Percentiles rank a stretch among this genome's conserved stretches.
These are phyloP conservation scores for Halenospora varia DNA, from an alignment of 495 filamentous ascomycete genomes.

Conservation along the genomic window DNA sequence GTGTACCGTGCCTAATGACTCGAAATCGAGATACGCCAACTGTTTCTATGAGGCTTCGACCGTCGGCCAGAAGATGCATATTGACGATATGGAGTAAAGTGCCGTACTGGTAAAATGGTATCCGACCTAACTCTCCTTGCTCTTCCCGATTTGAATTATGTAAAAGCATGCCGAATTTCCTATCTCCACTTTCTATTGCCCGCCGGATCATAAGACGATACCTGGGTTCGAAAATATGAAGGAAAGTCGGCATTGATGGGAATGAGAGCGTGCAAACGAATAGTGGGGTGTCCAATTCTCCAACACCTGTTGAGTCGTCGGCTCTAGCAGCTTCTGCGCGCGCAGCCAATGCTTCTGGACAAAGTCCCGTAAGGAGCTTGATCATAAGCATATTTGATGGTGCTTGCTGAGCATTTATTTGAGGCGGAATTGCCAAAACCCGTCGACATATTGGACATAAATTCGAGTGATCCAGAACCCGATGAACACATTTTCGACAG, in stretches of 20 bases:
- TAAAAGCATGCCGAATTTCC: constrained; percentile 82
- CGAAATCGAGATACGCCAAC: constrained; percentile 72
- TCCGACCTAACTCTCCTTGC: constrained; percentile 53
- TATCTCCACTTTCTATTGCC: constrained; percentile 60
- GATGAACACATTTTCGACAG: constrained; percentile 72
- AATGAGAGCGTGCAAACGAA: constrained; percentile 81
- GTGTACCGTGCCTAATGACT: constrained; percentile 54
- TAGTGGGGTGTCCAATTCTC: constrained; percentile 61
- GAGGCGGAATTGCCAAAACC: constrained; percentile 55
- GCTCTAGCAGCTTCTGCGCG: constrained; percentile 47
- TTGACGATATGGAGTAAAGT: constrained; percentile 72
- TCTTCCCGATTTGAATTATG: constrained; percentile 51
- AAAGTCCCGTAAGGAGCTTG: constrained; percentile 57
- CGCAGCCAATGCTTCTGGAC: constrained; percentile 58
- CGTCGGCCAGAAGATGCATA: constrained; percentile 69
- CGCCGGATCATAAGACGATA: constrained; percentile 86
- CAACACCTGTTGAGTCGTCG: constrained; percentile 45
- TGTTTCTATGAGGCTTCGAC: constrained; percentile 74
- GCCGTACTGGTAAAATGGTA: constrained; percentile 66
- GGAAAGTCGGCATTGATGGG: constrained; percentile 76
- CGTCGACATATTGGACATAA: constrained; percentile 78
- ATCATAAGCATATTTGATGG: constrained; percentile 60
- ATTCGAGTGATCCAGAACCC: constrained; percentile 68
- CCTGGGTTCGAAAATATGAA: constrained; percentile 88
- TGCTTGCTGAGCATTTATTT: constrained; percentile 37